Base-by-base conservation (phyloP, 2,329 filamentous ascomycete species). In the Aspergillus aculeatus region DNA sequence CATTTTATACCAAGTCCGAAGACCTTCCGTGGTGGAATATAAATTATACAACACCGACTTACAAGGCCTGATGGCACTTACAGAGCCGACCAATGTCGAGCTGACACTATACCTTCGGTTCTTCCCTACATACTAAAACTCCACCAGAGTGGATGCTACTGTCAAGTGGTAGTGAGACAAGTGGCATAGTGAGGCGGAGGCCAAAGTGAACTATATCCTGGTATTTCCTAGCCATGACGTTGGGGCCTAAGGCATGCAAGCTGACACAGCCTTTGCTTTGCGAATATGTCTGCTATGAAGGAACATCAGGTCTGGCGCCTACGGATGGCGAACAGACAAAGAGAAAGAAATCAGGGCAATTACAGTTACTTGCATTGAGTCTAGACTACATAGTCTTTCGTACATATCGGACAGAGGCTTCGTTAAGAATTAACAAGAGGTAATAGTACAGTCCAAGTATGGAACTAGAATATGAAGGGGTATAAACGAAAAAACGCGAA, bases 391-490 rank as follows among this genome's bases (percentile, higher is more conserved):
- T 7, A 50, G 38, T 44, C 16, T n/a, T 44, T 44, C 38, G n/a
- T 44, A 44, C 38, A 19, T 44, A 57, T 61, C 56, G 60, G 57
- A 66, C 60, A 61, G 60, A 59, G 59, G 58, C 62, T 61, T 66
- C 62, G 56, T 54, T 47, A 62, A 62, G 56, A 47, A 54, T 50
- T 57, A 59, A 21, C 29, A 54, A 48, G 44, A 50, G 44, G 54
- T 67, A 68, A 59, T 67, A 58, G 59, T 67, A 68, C 66, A 68
- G 32, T 61, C 58, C 61, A 55, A 54, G 49, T 52, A 49, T 38
- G 50, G 54, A 59, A 32, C 35, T 49, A 52, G 56, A 65, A 65
- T 61, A 56, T 29, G 50, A 55, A 66, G 62, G 65, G 64, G 64
- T 64, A 67, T 66, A 67, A 63, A 66, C 61, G 54, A 59, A 60